Conservation (phyloP, 345 rosid species). For the Lumnitzera littorea region DNA sequence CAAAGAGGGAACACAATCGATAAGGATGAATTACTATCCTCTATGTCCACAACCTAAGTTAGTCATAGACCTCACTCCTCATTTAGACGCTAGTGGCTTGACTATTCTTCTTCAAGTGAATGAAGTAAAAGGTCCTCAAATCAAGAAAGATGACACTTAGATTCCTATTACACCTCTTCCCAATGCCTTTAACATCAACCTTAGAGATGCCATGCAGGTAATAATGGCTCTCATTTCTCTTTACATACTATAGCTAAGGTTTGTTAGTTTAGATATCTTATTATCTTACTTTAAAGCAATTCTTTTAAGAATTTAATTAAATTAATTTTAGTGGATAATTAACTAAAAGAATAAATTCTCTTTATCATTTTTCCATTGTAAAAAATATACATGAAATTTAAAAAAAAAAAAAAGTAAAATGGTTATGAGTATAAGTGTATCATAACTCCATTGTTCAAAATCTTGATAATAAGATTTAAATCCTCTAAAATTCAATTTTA, state of each 20-base stretch:
- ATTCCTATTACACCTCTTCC: constrained; percentile 13
- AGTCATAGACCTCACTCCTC: constrained; percentile 11
- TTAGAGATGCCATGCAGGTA: constrained; percentile 13
- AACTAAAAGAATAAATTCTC: no score
- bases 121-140: constrained; percentile 11
- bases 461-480: no score
- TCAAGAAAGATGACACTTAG: constrained; percentile 9
- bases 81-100: constrained; percentile 7
- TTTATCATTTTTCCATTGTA: no score
- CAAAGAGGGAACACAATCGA: constrained; percentile 6
- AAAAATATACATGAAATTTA: no score
- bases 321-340: no score
- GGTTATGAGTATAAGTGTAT: no score
- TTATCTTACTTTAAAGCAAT: no score
- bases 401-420: no score
- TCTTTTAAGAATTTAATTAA: no score
- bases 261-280: not conserved
- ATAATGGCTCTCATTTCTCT: not conserved
- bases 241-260: not conserved
- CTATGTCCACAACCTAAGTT: constrained; percentile 12
- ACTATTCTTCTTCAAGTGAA: constrained; percentile 19
- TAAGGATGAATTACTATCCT: constrained; percentile 14
- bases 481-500: no score
- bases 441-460: no score
- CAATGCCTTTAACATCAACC: constrained; percentile 3